Evolutionary conservation across 1,284 basidiomycete species (phyloP).

Genomic region (Agroathelia rolfsii): DNA sequence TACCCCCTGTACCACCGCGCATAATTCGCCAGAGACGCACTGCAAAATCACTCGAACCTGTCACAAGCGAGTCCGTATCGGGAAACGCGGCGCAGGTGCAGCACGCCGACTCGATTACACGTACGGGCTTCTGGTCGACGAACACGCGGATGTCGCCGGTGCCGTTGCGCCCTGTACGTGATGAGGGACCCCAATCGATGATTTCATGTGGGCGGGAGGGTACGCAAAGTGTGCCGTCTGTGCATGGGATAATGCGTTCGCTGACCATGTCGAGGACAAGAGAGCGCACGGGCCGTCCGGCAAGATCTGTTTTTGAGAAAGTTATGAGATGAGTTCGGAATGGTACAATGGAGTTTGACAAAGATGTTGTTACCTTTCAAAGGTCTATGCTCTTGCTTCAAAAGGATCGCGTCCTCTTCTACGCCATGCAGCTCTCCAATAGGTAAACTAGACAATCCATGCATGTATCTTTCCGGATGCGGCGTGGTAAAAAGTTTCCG

Average conservation of each 20-base stretch:
- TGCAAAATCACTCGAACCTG: conserved; percentile 68
- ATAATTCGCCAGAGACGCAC: conserved; percentile 70
- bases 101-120: conserved; percentile 68
- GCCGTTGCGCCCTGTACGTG: conserved; percentile 20
- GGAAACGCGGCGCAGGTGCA: conserved; percentile 73
- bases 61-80: conserved; percentile 61
- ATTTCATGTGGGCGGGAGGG: conserved; percentile 59
- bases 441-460: conserved; percentile 62
- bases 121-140: conserved; percentile 54
- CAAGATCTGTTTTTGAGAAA: conserved; percentile 36
- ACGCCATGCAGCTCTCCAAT: conserved; percentile 66
- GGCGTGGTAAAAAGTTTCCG: conserved; percentile 78
- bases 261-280: conserved; percentile 48
- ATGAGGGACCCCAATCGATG: conserved; percentile 49
- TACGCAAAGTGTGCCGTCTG: conserved; percentile 45
- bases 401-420: conserved; percentile 64
- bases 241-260: conserved; percentile 55
- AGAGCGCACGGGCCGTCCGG: conserved; percentile 35
- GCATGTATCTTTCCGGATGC: conserved; percentile 70
- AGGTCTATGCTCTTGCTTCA: conserved; percentile 47
- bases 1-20: conserved; percentile 24
- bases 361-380: conserved; percentile 40
- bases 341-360: conserved; percentile 14
- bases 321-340: conserved; percentile 15
- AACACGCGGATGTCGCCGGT: conserved; percentile 49